Conservation (phyloP, 2,329 filamentous ascomycete genomes). For the Beauveria asiatica region DNA sequence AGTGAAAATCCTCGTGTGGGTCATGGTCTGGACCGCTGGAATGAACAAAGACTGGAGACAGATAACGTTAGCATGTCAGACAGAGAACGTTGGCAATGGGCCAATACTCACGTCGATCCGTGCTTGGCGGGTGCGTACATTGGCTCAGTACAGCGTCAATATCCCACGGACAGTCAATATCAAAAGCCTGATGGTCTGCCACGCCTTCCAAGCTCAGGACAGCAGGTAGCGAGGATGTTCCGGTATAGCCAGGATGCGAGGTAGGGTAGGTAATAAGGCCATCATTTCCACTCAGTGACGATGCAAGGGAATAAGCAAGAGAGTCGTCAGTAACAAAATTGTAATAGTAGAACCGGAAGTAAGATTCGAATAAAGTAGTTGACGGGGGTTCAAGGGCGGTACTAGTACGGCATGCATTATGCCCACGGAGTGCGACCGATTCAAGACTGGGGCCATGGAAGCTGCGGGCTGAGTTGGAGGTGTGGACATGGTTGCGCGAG, state of each 20-base stretch:
- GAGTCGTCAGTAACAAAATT: background rate
- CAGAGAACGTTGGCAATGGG: background rate
- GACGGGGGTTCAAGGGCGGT: background rate
- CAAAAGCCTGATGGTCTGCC: conserved; percentile 15
- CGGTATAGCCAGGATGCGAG: conserved; percentile 5
- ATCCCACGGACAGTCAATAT: conserved; percentile 18
- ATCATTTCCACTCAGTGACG: background rate
- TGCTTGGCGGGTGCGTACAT: background rate
- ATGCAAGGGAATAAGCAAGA: background rate
- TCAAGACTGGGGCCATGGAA: background rate
- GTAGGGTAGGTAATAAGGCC: background rate
- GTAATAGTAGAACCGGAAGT: background rate
- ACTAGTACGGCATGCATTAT: background rate
- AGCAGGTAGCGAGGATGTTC: conserved; percentile 8
- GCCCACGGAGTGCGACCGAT: background rate
- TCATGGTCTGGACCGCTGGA: background rate
- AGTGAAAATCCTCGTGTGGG: conserved; percentile 7
- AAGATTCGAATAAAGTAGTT: background rate
- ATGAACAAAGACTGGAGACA: background rate
- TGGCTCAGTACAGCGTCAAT: conserved; percentile 16
- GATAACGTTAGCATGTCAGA: background rate
- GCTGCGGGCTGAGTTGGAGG: background rate
- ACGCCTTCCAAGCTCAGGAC: conserved; percentile 15
- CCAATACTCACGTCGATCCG: background rate
- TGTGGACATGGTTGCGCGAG: background rate